Conservation (phyloP, 1,139 yeast species). For the Candida sp. region DNA sequence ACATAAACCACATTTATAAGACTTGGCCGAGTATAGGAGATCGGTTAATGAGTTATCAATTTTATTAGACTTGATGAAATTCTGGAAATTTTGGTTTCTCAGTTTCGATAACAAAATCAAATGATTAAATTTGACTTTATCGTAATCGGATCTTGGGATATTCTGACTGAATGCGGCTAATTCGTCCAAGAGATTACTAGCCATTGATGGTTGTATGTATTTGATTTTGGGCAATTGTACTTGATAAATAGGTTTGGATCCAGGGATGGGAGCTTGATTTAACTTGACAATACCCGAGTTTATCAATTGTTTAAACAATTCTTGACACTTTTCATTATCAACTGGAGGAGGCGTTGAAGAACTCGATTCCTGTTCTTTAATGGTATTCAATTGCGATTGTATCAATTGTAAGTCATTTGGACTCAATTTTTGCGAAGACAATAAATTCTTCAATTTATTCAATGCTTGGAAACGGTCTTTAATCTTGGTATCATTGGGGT, state of each 20-base stretch:
- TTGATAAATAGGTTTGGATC: constrained; percentile 35
- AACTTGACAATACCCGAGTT: constrained; percentile 36
- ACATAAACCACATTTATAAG: constrained; percentile 86
- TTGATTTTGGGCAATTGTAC: constrained; percentile 36
- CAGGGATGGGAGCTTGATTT: constrained; percentile 43
- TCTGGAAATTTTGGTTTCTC: constrained; percentile 25
- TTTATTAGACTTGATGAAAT: constrained; percentile 31
- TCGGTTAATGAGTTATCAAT: constrained; percentile 24
- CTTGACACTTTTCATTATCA: constrained; percentile 3
- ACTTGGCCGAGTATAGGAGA: constrained; percentile 56
- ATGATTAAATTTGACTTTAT: constrained; percentile 24
- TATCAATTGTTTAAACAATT: constrained; percentile 30
- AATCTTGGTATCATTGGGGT: constrained; percentile 31
- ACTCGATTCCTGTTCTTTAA: constrained; percentile 33
- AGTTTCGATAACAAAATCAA: constrained; percentile 21
- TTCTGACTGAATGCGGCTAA: constrained; percentile 21
- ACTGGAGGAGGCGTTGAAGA: constrained; percentile 12
- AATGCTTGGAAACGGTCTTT: constrained; percentile 40
- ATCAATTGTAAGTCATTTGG: constrained; percentile 40
- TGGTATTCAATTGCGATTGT: constrained; percentile 30
- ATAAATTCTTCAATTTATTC: constrained; percentile 36
- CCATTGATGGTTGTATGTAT: constrained; percentile 17
- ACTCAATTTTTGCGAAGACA: constrained; percentile 36
- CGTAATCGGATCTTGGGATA: constrained; percentile 29
- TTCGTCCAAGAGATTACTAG: constrained; percentile 31